Conservation (phyloP, 495 filamentous ascomycete species). For the Aspergillus ellipticus region DNA sequence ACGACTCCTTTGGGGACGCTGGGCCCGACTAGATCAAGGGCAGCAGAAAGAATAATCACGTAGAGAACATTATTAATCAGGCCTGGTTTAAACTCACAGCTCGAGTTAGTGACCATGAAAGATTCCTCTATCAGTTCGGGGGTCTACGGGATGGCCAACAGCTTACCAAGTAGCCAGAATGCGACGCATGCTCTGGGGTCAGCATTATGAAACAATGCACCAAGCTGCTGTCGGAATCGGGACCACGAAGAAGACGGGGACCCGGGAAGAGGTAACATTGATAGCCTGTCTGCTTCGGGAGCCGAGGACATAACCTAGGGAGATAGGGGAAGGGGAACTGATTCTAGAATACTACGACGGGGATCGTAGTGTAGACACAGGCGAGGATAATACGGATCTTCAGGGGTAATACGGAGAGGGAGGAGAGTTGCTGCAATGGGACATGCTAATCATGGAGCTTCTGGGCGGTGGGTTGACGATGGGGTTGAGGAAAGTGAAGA, state of each 20-base stretch:
- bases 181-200: conserved; percentile 72
- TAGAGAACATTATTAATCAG: conserved; percentile 98
- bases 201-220: conserved; percentile 58
- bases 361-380: not conserved
- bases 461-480: not conserved
- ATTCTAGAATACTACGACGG: conserved; percentile 16
- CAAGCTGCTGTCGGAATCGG: conserved; percentile 62
- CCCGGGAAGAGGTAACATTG: conserved; percentile 66
- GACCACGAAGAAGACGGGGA: conserved; percentile 72
- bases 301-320: conserved; percentile 15
- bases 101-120: not conserved
- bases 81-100: conserved; percentile 46
- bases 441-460: not conserved
- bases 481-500: not conserved
- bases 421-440: not conserved
- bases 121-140: not conserved
- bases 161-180: conserved; percentile 89
- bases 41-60: conserved; percentile 93
- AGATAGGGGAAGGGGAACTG: conserved; percentile 5
- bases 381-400: not conserved
- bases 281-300: conserved; percentile 19
- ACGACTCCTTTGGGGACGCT: conserved; percentile 83
- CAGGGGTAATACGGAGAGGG: not conserved
- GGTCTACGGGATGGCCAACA: not conserved
- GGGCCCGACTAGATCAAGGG: conserved; percentile 88